Evolutionary conservation across 257 asterid genomes (phyloP).

Genomic region (Nicotiana benthamiana): DNA sequence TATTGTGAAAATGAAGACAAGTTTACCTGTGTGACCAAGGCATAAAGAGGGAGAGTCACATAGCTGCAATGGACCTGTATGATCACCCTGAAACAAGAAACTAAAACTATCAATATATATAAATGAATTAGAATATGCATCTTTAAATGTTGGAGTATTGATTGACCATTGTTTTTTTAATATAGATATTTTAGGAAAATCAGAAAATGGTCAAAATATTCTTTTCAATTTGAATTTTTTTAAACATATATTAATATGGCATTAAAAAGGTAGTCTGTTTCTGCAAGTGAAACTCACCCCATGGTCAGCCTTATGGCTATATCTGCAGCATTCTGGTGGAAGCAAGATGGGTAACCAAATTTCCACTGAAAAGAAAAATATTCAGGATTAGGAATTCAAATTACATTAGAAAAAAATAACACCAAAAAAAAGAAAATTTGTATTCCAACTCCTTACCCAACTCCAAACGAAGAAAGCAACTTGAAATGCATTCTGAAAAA

Average conservation of each 20-base stretch:
- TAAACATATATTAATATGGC: not conserved
- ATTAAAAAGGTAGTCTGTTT: not conserved
- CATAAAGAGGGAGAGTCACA: constrained; percentile 16
- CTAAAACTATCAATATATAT: not conserved
- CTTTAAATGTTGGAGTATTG: not conserved
- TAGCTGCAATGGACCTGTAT: constrained; percentile 14
- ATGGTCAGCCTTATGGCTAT: constrained; percentile 14
- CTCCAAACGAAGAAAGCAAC: constrained; percentile 18
- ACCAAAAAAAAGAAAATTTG: not conserved
- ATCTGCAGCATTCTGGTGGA: constrained; percentile 6
- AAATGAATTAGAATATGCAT: not conserved
- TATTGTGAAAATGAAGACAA: not conserved
- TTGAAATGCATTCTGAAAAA: constrained; percentile 16
- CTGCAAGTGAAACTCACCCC: constrained; percentile 9
- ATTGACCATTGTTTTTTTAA: not conserved
- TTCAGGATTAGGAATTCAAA: not conserved
- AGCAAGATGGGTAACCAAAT: constrained; percentile 12
- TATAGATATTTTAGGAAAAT: not conserved
- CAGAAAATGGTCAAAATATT: not conserved
- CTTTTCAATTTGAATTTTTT: too few relatives aligned
- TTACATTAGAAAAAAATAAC: not conserved
- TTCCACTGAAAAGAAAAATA: not conserved
- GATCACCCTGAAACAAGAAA: constrained; percentile 6
- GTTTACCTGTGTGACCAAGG: constrained; percentile 15
- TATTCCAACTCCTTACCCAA: constrained; percentile 7